Evolutionary conservation across 306 rosid genomes (phyloP), one percentile per base, ranked within the genome.

Genomic region (Cucurbita moschata): DNA sequence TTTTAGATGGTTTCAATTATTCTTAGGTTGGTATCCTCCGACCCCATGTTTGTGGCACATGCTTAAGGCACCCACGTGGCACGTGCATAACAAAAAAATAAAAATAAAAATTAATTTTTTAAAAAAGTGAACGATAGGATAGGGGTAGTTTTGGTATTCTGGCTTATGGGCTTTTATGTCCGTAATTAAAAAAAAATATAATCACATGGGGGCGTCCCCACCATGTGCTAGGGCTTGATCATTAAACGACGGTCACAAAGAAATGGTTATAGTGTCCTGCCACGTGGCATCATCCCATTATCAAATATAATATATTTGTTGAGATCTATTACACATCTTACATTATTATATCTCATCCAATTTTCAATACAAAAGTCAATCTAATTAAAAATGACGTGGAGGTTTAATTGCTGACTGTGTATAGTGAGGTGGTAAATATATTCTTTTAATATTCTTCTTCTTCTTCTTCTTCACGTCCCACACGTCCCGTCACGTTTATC

Each of bases 121-220:
- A 5, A 40, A 40, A 40, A 55, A 35, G 6, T 30, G 4, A 56
- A 61, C 3, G 3, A 43, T 44, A 66, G 72, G 3, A 43, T 44
- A 66, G 72, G 72, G 72, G 72, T 66, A 66, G 39, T 11, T 8
- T 66, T 11, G 72, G 72, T 42, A 59, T 26, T 59, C 30, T 12
- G 8, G n/a, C 12, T 10, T 23, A 58, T 26, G 39, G 5, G 35
- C 35, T 30, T 21, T 61, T 61, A 15, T 35, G 5, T 37, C 37
- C 44, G 11, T 39, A 54, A 54, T 18, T 30, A 30, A 30, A 30
- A 30, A 54, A 0, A 21, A 0, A 21, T 35, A 70, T 49, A 13
- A 50, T 70, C 74, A 70, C 74, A 50, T 70, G 59, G 74, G 59
- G 40, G 30, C 59, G 74, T 13, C 74, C 74, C 74, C 59, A 50